Percentiles rank a stretch among this genome's conserved stretches.
Evolutionary conservation across 805 yeast genomes (phyloP).

Genomic region (Kuraishia borneana): DNA sequence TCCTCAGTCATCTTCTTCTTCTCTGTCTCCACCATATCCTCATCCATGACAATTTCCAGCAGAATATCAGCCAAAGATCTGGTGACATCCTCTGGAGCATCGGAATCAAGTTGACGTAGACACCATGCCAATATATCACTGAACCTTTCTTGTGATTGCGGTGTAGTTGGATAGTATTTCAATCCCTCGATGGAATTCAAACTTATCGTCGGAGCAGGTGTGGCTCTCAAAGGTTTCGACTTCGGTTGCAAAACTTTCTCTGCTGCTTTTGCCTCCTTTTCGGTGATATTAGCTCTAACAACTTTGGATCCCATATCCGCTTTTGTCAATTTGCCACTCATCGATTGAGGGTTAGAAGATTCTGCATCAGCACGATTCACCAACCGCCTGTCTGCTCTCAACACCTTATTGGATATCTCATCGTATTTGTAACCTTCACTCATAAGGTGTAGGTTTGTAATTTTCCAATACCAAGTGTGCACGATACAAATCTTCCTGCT

Average conservation of each 20-base stretch:
- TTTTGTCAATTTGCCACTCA: slow-evolving; percentile 56
- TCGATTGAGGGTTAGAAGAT: slow-evolving; percentile 41
- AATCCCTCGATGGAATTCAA: slow-evolving; percentile 33
- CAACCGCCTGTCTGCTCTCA: slow-evolving; percentile 43
- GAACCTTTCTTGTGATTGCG: slow-evolving; percentile 37
- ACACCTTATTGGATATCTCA: slow-evolving; percentile 71
- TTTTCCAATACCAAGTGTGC: too few species aligned
- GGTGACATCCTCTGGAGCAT: slow-evolving; percentile 65
- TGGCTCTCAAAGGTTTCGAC: slow-evolving; percentile 5
- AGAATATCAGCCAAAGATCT: slow-evolving; percentile 62
- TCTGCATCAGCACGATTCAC: slow-evolving; percentile 27
- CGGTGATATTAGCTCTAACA: slow-evolving; percentile 9
- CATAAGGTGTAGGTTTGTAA: slow-evolving; percentile 7
- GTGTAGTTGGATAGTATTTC: slow-evolving; percentile 52
- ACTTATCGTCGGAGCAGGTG: slow-evolving; percentile 13
- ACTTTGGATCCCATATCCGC: slow-evolving; percentile 59
- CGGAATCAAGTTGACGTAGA: slow-evolving; percentile 43
- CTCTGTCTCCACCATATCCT: slow-evolving; percentile 25
- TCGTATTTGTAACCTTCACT: slow-evolving; percentile 37
- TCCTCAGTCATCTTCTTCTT: slow-evolving; percentile 41
- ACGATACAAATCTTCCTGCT: too few species aligned
- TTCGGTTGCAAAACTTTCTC: slow-evolving; percentile 6
- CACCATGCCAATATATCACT: slow-evolving; percentile 54
- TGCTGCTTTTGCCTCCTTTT: slow-evolving; percentile 8
- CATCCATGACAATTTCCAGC: slow-evolving; percentile 42